Base-by-base conservation (phyloP, 1,284 basidiomycete genomes). In the Kwoniella shivajii region DNA sequence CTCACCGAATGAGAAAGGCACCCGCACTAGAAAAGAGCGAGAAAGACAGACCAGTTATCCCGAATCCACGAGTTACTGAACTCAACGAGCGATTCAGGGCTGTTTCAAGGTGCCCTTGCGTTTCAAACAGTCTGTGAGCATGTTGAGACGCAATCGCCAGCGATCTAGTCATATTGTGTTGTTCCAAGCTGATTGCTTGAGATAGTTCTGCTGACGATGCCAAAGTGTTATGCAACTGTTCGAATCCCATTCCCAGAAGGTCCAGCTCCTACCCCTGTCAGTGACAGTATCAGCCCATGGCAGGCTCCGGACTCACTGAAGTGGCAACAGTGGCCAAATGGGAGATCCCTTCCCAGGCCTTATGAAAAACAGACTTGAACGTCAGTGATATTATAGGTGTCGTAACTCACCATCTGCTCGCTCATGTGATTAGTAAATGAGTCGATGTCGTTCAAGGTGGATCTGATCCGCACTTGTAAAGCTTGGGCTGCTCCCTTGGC, bases 21-120 rank as follows among this genome's bases (percentile, higher is more conserved):
- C 24, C 36, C 18, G 45, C 31, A 50, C 54, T 47, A n/a, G 54
- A 55, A 27, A 55, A 49, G 4, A 54, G 44, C n/a, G 53, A 47
- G 27, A 54, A 20, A 10, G 33, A 24, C 5, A 14, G 14, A 27
- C 20, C 33, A 4, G 49, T 26, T 6, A 7, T 30, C 49, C 38
- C 6, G 7, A 41, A 9, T 6, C n/a, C n/a, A 18, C 38, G n/a
- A 7, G n/a, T 6, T 6, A 18, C 38, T 41, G 22, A 16, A 22
- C n/a, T 22, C 10, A 47, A 29, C 6, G 52, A 47, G 2, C 36
- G 44, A 43, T 47, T 54, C 26, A 54, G 27, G 4, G 44, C 26
- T 9, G 24, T 24, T 34, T 54, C 52, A 3, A 46, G 18, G 18
- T 38, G 3, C 4, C 14, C 29, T 43, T 51, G 50, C 27, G 24